Evolutionary conservation across 2,329 filamentous ascomycete genomes (phyloP).

Genomic region (Cladophialophora carrionii): DNA sequence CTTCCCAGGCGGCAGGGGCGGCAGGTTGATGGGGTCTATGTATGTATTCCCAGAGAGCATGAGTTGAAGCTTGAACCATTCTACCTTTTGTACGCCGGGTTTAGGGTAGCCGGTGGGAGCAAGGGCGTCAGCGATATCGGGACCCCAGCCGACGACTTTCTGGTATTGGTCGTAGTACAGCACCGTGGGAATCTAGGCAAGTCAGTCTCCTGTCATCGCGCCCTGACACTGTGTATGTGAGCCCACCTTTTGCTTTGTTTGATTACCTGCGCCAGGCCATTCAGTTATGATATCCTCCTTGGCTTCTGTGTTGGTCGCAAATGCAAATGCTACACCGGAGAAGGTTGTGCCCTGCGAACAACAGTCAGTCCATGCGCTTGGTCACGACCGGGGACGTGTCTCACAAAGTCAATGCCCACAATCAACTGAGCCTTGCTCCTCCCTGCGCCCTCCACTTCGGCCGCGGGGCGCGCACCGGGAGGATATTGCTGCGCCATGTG

Average conservation of each 20-base stretch:
- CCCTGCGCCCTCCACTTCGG: slow-evolving; percentile 83
- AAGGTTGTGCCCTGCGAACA: slow-evolving; percentile 82
- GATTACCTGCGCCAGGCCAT: slow-evolving; percentile 96
- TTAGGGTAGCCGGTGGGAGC: slow-evolving; percentile 97
- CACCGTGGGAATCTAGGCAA: slow-evolving; percentile 86
- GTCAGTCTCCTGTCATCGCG: slow-evolving; percentile 5
- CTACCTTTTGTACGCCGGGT: slow-evolving; percentile 95
- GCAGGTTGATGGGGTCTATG: slow-evolving; percentile 98
- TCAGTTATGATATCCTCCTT: slow-evolving; percentile 99
- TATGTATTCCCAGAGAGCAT: slow-evolving; percentile 99
- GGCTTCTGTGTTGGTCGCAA: slow-evolving; percentile 93
- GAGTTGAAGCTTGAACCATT: slow-evolving; percentile 99
- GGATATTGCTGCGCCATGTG: slow-evolving; percentile 41
- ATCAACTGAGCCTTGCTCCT: slow-evolving; percentile 96
- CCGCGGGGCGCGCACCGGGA: slow-evolving; percentile 40
- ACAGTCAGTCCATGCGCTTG: background rate
- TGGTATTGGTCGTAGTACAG: slow-evolving; percentile 99
- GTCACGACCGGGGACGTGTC: slow-evolving; percentile 41
- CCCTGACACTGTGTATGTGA: background rate
- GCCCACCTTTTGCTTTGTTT: slow-evolving; percentile 94
- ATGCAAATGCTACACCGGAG: slow-evolving; percentile 91
- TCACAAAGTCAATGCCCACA: slow-evolving; percentile 97
- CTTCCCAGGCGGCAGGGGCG: slow-evolving; percentile 94
- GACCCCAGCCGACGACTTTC: slow-evolving; percentile 99
- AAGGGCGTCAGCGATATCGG: slow-evolving; percentile 94